Conservation (phyloP, 768 basidiomycete species). For the Baorangia bicolor region DNA sequence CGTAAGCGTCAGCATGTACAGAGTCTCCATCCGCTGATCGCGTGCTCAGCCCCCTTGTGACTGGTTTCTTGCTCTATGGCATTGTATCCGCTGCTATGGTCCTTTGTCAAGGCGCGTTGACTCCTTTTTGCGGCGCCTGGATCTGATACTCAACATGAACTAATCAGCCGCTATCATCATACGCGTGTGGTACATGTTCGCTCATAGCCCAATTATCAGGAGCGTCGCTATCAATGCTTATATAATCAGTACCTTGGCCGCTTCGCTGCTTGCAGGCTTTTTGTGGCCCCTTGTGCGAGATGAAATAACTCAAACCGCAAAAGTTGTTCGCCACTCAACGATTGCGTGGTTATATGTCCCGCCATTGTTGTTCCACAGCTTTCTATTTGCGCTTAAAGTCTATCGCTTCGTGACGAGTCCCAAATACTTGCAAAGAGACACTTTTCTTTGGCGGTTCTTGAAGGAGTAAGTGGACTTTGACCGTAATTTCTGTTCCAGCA, state of each 20-base stretch:
- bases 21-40: background rate
- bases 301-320: background rate
- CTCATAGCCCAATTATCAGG: background rate
- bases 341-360: slow-evolving; percentile 13
- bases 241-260: background rate
- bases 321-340: background rate
- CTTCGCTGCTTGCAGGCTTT: background rate
- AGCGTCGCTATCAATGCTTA: background rate
- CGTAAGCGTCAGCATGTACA: slow-evolving; percentile 2
- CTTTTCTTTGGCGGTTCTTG: slow-evolving; percentile 12
- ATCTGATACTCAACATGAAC: background rate
- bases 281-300: background rate
- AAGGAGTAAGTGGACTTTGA: slow-evolving; percentile 17
- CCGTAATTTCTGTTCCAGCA: background rate
- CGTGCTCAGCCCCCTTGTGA: background rate
- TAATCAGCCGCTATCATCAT: slow-evolving; percentile 12
- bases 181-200: slow-evolving; percentile 24
- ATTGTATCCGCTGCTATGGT: background rate
- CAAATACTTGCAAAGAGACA: background rate
- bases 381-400: slow-evolving; percentile 16
- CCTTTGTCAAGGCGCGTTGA: slow-evolving; percentile 19
- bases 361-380: slow-evolving; percentile 12
- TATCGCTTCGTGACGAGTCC: slow-evolving; percentile 12
- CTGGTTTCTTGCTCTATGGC: background rate
- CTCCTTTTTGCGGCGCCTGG: background rate